A percentile compares a stretch with the other conserved stretches of the same genome.
These are phyloP conservation scores for Barnettozyma sp. DNA, from an alignment of 805 yeast genomes.

Conservation along the genomic window DNA sequence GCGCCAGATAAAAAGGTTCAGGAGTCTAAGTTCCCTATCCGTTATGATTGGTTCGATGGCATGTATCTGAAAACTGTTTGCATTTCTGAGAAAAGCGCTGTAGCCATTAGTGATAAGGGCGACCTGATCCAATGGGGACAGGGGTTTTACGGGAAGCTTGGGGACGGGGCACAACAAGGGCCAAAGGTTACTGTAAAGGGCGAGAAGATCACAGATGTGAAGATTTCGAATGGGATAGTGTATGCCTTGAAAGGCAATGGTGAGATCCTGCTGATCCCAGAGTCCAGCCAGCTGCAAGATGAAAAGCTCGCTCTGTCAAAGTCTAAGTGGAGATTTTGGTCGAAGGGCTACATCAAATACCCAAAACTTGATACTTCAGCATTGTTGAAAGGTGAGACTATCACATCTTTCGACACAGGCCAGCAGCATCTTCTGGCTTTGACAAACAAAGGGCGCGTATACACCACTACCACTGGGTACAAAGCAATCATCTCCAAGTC, in stretches of 20 bases:
- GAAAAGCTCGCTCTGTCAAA: constrained; percentile 7
- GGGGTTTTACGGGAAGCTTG: constrained; percentile 31
- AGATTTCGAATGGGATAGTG: constrained; percentile 46
- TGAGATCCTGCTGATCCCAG: constrained; percentile 32
- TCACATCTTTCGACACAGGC: constrained; percentile 52
- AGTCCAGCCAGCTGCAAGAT: constrained; percentile 9
- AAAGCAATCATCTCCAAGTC: constrained; percentile 26
- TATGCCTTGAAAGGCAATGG: constrained; percentile 38
- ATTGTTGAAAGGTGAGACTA: constrained; percentile 39
- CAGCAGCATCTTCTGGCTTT: constrained; percentile 59
- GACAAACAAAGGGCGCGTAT: constrained; percentile 53
- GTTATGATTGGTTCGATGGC: constrained; percentile 60
- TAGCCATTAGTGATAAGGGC: constrained; percentile 62
- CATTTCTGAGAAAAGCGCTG: constrained; percentile 37
- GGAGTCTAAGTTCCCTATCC: constrained; percentile 44
- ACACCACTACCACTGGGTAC: constrained; percentile 53
- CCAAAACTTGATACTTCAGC: constrained; percentile 6
- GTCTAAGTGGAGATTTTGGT: constrained; percentile 8
- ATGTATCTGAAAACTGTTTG: constrained; percentile 50
- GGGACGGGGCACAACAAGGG: constrained; percentile 19
- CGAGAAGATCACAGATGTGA: constrained; percentile 36
- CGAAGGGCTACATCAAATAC: neutral
- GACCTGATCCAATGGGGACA: constrained; percentile 68
- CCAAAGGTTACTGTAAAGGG: constrained; percentile 39
- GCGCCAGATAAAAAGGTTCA: constrained; percentile 23